Conservation (phyloP, 2,329 filamentous ascomycete species). For the Ceratocystis huliohia region DNA sequence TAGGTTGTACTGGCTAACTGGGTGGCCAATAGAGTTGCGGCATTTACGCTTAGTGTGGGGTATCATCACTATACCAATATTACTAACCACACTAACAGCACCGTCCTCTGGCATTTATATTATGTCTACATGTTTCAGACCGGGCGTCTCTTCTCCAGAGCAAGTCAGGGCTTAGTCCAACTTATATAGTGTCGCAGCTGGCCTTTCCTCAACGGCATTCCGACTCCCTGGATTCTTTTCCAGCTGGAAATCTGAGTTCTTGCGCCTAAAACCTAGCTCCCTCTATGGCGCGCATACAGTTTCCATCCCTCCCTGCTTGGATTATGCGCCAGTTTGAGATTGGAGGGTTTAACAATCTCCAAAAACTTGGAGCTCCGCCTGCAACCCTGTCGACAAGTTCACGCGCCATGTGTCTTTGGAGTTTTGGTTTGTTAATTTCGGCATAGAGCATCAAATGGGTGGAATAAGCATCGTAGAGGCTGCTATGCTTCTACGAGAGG, state of each 20-base stretch:
- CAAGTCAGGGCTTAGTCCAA: too few species aligned
- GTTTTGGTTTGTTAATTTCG: neutral
- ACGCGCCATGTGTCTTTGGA: neutral
- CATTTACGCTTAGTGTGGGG: neutral
- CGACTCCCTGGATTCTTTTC: too few species aligned
- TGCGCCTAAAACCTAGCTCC: neutral
- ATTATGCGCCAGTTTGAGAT: slow-evolving; percentile 2
- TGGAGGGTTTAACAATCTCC: neutral
- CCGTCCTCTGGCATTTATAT: too few species aligned
- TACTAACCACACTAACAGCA: too few species aligned
- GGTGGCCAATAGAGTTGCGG: neutral
- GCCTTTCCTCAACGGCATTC: too few species aligned
- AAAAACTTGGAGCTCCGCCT: neutral
- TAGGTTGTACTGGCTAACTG: neutral
- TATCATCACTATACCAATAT: neutral
- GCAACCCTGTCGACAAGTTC: neutral
- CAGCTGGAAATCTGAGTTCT: too few species aligned
- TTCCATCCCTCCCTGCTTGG: neutral
- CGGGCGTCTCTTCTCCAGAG: too few species aligned
- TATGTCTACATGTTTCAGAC: too few species aligned
- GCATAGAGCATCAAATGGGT: too few species aligned
- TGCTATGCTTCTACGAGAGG: neutral
- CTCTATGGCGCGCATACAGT: slow-evolving; percentile 2
- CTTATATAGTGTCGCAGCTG: too few species aligned
- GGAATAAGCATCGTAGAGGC: neutral